phyloP scores from a whole-genome alignment of 768 basidiomycete genomes.

The Tricholoma furcatifolium region DNA sequence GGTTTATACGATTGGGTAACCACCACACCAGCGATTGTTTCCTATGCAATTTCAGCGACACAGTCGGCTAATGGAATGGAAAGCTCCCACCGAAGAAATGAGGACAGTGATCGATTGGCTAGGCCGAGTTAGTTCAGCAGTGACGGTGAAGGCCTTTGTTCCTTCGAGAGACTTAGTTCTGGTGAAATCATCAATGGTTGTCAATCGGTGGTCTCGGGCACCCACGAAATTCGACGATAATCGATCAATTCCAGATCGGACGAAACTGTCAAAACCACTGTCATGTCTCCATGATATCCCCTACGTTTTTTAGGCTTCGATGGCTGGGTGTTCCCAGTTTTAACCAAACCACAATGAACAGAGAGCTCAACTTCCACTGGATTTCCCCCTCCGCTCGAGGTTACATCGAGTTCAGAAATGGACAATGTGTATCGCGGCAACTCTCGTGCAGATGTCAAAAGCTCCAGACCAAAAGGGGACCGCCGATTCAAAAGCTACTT shows the following conservation, averaged over 20 bases:
- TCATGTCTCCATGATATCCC: slow-evolving; percentile 52
- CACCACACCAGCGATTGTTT: slow-evolving; percentile 69
- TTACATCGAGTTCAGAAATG: slow-evolving; percentile 46
- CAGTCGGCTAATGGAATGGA: not conserved
- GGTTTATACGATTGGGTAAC: slow-evolving; percentile 58
- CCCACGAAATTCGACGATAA: slow-evolving; percentile 76
- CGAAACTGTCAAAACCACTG: slow-evolving; percentile 69
- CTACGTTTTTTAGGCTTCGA: slow-evolving; percentile 45
- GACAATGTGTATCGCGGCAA: slow-evolving; percentile 64
- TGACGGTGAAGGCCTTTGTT: slow-evolving; percentile 58
- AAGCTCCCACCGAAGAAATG: slow-evolving; percentile 55
- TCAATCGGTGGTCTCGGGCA: not conserved
- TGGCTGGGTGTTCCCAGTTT: slow-evolving; percentile 18
- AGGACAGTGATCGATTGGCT: slow-evolving; percentile 67
- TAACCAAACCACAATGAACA: slow-evolving; percentile 55
- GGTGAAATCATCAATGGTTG: slow-evolving; percentile 2
- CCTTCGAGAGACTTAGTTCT: slow-evolving; percentile 71
- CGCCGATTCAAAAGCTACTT: slow-evolving; percentile 70
- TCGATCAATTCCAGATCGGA: slow-evolving; percentile 77
- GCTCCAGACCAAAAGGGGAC: slow-evolving; percentile 70
- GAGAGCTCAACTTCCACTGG: slow-evolving; percentile 58
- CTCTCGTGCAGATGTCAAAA: slow-evolving; percentile 58
- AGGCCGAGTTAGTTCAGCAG: slow-evolving; percentile 63
- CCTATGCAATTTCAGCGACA: slow-evolving; percentile 41
- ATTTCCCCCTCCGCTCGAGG: slow-evolving; percentile 41